Conservation (phyloP, 306 rosid genomes). For the Castanea mollissima region DNA sequence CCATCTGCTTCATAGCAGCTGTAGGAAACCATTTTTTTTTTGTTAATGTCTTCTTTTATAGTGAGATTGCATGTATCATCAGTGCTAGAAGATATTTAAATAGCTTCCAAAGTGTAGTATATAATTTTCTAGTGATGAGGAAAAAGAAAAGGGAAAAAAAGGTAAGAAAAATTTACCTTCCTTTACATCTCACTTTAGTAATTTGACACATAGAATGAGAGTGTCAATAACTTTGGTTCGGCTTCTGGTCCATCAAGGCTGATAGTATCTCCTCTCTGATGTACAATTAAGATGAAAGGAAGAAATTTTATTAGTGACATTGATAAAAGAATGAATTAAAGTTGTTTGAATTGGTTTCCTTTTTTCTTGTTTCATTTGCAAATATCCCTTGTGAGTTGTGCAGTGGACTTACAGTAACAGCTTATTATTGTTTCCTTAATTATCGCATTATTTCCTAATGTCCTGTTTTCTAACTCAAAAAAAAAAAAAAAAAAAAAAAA, state of each 20-base stretch:
- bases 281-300: background rate
- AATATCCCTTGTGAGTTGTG: too few species aligned
- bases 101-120: constrained; percentile 21
- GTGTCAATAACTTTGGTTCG: background rate
- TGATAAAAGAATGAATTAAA: too few species aligned
- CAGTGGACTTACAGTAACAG: too few species aligned
- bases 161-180: background rate
- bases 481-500: too few species aligned
- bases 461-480: too few species aligned
- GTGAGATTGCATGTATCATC: constrained; percentile 8
- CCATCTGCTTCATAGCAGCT: constrained; percentile 51
- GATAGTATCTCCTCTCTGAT: background rate
- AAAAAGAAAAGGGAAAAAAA: background rate
- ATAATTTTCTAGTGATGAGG: background rate
- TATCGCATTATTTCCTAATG: too few species aligned
- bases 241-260: background rate
- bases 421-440: too few species aligned
- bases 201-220: background rate
- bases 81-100: background rate
- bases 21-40: constrained; percentile 4
- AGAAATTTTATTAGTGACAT: background rate
- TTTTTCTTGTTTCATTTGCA: too few species aligned
- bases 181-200: background rate
- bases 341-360: too few species aligned
- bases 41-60: background rate